These are phyloP conservation scores for Pseudogymnoascus sp. DNA, from an alignment of 2,329 filamentous ascomycete species.

Conservation along the genomic window DNA sequence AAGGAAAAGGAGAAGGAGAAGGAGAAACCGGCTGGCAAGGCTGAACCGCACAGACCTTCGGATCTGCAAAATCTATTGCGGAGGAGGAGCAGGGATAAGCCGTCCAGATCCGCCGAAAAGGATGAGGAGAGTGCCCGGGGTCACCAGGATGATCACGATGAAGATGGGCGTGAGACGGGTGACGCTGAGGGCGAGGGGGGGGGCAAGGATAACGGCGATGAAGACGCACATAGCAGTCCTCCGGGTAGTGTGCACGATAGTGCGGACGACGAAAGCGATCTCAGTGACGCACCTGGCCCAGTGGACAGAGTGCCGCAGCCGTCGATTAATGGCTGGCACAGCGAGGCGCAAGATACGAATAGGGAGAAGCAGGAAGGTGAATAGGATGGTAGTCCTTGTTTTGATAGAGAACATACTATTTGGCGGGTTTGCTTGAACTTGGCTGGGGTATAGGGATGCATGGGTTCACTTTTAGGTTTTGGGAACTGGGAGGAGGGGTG, in stretches of 20 bases:
- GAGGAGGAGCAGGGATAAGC: neutral
- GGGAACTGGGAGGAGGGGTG: neutral
- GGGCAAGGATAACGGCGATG: slow-evolving; percentile 9
- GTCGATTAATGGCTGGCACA: slow-evolving; percentile 3
- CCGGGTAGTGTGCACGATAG: slow-evolving; percentile 38
- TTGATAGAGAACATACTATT: neutral
- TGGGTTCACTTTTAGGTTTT: neutral
- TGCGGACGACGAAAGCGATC: slow-evolving; percentile 47
- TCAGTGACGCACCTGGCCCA: slow-evolving; percentile 37
- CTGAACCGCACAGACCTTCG: neutral
- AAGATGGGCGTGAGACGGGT: neutral
- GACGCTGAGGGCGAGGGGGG: neutral
- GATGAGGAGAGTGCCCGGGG: neutral
- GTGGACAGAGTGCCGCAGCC: neutral
- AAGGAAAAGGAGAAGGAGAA: slow-evolving; percentile 21
- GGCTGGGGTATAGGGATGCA: neutral
- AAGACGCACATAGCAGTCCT: slow-evolving; percentile 2
- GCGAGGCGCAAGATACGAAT: neutral
- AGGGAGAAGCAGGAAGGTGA: neutral
- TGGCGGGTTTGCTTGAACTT: neutral
- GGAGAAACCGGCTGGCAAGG: slow-evolving; percentile 11
- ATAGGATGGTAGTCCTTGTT: neutral
- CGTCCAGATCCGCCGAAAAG: neutral
- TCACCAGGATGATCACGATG: neutral
- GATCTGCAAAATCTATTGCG: neutral